Percentiles rank a stretch among this genome's conserved stretches.
Conservation (phyloP, 2,329 filamentous ascomycete genomes). For the Scedosporium aurantiacum region DNA sequence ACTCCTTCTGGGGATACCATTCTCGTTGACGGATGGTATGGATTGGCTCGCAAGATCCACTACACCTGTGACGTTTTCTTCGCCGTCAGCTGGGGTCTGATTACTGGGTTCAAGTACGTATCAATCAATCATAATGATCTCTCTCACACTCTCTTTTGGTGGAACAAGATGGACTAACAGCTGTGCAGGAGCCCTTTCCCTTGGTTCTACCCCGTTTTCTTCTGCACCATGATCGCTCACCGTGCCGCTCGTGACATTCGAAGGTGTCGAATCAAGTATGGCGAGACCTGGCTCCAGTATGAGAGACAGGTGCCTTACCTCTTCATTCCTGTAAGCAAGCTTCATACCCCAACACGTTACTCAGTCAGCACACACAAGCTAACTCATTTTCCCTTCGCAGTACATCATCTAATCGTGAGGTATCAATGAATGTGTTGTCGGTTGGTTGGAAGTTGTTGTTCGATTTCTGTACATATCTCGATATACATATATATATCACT, state of each 20-base stretch:
- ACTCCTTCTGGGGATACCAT: constrained; percentile 66
- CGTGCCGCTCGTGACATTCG: constrained; percentile 67
- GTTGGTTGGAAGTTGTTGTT: not conserved
- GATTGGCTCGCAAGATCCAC: constrained; percentile 53
- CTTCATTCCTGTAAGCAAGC: constrained; percentile 55
- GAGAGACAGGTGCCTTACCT: constrained; percentile 69
- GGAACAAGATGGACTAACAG: constrained; percentile 7
- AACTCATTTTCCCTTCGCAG: not conserved
- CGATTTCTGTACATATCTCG: constrained; percentile 7
- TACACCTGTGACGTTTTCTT: constrained; percentile 40
- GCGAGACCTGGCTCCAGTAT: constrained; percentile 71
- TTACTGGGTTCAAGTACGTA: constrained; percentile 35
- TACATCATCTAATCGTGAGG: constrained; percentile 2
- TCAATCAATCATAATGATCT: not conserved
- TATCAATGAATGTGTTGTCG: not conserved
- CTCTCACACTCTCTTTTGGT: not conserved
- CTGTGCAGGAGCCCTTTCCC: constrained; percentile 57
- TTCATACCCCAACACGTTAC: not conserved
- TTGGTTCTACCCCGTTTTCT: constrained; percentile 86
- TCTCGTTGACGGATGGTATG: constrained; percentile 79
- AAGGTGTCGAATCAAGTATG: constrained; percentile 70
- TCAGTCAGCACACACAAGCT: not conserved
- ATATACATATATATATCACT: not conserved
- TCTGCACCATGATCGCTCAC: constrained; percentile 70
- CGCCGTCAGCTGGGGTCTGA: constrained; percentile 37